Conservation (phyloP, 2,329 filamentous ascomycete genomes). For the Colletotrichum nymphaeae region DNA sequence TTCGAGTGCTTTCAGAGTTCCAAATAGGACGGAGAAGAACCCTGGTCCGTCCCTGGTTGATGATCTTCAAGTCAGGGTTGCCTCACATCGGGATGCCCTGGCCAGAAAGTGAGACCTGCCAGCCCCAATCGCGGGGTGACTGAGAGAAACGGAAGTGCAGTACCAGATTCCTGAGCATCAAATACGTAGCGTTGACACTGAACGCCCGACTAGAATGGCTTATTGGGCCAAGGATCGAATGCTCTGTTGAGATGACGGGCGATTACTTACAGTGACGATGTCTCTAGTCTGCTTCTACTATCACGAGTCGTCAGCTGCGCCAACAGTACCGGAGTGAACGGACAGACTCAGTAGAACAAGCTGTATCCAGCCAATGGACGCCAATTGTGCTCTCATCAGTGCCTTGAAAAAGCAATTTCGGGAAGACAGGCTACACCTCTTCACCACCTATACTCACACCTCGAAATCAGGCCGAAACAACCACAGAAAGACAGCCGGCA, state of each 20-base stretch:
- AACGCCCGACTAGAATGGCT: background rate
- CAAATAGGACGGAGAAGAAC: constrained; percentile 19
- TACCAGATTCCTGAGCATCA: background rate
- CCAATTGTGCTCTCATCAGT: background rate
- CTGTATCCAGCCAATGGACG: background rate
- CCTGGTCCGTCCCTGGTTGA: constrained; percentile 6
- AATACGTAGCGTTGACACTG: background rate
- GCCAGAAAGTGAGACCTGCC: constrained; percentile 14
- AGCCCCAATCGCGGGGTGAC: constrained; percentile 1
- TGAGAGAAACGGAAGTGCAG: background rate
- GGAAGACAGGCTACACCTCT: background rate
- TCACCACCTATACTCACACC: background rate
- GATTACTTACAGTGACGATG: background rate
- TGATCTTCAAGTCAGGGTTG: constrained; percentile 14
- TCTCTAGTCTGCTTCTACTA: background rate
- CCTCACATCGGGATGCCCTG: constrained; percentile 14
- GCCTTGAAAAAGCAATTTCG: background rate
- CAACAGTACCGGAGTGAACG: background rate
- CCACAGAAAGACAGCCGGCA: constrained; percentile 12
- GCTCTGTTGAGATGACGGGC: background rate
- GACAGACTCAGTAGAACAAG: too few relatives aligned
- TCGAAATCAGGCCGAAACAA: constrained; percentile 9
- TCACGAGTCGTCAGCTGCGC: background rate
- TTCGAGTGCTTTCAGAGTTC: background rate
- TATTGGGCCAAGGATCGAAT: background rate